These are phyloP conservation scores for Acaromyces ingoldii DNA, from an alignment of 1,284 basidiomycete genomes.

Conservation along the genomic window DNA sequence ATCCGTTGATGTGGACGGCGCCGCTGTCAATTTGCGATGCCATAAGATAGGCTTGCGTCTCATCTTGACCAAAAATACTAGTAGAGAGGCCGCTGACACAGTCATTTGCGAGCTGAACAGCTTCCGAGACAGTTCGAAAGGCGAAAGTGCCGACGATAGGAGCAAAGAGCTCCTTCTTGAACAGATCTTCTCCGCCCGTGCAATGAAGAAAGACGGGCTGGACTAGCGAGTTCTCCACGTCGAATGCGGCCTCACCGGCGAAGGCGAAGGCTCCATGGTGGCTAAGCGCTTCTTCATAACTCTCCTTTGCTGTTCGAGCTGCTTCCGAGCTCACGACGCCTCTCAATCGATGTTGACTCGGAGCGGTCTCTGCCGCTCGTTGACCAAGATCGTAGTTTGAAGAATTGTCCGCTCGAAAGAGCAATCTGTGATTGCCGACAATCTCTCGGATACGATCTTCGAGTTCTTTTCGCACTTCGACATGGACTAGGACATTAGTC, in stretches of 20 bases:
- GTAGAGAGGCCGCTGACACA: constrained; percentile 2
- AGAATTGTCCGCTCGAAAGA: constrained; percentile 7
- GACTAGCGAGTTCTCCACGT: no score
- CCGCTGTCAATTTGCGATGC: constrained; percentile 4
- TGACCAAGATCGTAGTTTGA: no score
- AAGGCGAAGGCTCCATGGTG: no score
- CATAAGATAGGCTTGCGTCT: background rate
- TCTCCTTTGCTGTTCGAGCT: constrained; percentile 57
- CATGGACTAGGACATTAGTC: constrained; percentile 64
- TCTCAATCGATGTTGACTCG: constrained; percentile 35
- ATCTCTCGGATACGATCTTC: constrained; percentile 53
- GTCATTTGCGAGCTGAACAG: no score
- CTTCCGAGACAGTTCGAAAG: no score
- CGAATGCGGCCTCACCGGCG: no score
- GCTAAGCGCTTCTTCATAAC: constrained; percentile 58
- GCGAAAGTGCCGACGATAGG: no score
- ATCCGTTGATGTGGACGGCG: constrained; percentile 9
- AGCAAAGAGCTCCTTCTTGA: no score
- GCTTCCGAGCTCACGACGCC: constrained; percentile 58
- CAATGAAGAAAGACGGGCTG: no score
- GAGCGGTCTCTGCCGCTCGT: no score
- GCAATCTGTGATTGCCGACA: constrained; percentile 15
- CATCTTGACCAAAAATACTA: background rate
- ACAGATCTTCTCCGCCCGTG: no score
- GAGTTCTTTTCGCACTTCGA: constrained; percentile 50